Conservation (phyloP, 768 basidiomycete genomes). For the Lepiota brunneoincarnata region DNA sequence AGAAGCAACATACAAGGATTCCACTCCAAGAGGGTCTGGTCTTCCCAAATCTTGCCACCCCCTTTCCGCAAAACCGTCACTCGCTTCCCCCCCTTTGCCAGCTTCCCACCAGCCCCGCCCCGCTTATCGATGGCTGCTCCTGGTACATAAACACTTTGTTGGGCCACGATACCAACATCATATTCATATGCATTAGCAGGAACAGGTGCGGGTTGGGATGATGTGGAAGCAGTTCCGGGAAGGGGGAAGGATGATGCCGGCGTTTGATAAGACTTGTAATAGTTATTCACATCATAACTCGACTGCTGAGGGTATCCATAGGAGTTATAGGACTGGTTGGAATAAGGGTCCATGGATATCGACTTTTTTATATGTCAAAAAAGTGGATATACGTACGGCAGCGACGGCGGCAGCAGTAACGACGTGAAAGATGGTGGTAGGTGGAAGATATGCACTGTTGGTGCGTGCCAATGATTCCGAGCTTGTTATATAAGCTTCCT, state of each 20-base stretch:
- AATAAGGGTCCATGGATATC: conserved; percentile 42
- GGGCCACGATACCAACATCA: conserved; percentile 86
- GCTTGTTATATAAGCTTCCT: conserved; percentile 26
- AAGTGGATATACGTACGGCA: conserved; percentile 14
- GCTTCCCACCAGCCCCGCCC: conserved; percentile 80
- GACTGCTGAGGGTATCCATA: conserved; percentile 52
- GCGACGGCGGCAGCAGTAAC: background rate
- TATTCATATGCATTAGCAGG: conserved; percentile 92
- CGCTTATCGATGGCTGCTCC: conserved; percentile 89
- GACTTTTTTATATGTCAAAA: conserved; percentile 9
- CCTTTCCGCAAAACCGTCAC: conserved; percentile 94
- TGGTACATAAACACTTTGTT: conserved; percentile 90
- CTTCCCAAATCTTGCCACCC: conserved; percentile 97
- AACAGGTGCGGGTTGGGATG: conserved; percentile 73
- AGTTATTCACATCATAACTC: conserved; percentile 68
- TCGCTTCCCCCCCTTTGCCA: conserved; percentile 88
- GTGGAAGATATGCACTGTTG: background rate
- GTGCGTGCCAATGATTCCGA: background rate
- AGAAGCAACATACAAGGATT: conserved; percentile 77
- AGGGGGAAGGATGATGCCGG: conserved; percentile 59
- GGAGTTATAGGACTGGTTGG: conserved; percentile 46
- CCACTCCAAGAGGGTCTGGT: conserved; percentile 96
- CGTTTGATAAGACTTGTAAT: conserved; percentile 78
- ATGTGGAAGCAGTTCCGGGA: conserved; percentile 50
- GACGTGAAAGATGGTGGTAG: background rate